A percentile compares a stretch with the other conserved stretches of the same genome.
Conservation (phyloP, 129 eudicot species). For the Saposhnikovia divaricata region DNA sequence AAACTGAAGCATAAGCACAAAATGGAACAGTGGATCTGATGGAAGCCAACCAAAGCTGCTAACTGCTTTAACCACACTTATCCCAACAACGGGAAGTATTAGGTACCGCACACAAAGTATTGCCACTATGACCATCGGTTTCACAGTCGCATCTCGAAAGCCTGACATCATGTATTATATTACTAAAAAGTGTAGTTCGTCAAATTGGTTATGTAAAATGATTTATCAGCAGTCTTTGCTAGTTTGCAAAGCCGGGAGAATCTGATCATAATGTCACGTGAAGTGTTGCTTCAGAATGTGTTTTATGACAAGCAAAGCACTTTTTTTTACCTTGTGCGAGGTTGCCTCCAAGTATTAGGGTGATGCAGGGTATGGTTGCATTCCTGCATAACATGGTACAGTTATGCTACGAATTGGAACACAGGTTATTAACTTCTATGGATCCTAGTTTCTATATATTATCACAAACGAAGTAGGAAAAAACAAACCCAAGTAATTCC, state of each 20-base stretch:
- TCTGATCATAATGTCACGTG: not conserved
- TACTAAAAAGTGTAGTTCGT: not conserved
- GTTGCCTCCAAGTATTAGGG: constrained; percentile 92
- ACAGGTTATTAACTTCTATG: not conserved
- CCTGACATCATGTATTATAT: constrained; percentile 31
- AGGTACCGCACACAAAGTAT: constrained; percentile 53
- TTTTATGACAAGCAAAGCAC: not conserved
- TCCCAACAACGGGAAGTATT: constrained; percentile 57
- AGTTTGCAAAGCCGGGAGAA: not conserved
- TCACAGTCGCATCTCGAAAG: constrained; percentile 34
- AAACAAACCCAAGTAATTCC: constrained; percentile 63
- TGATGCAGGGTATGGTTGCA: constrained; percentile 83
- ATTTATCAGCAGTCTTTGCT: not conserved
- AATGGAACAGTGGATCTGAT: constrained; percentile 63
- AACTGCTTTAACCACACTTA: constrained; percentile 59
- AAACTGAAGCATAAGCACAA: constrained; percentile 73
- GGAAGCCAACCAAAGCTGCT: constrained; percentile 58
- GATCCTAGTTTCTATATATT: not conserved
- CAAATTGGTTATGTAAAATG: not conserved
- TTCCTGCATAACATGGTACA: constrained; percentile 37
- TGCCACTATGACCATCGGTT: constrained; percentile 26
- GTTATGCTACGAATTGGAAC: not conserved
- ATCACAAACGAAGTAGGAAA: not conserved
- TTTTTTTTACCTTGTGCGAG: constrained; percentile 59
- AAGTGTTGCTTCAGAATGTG: not conserved